Evolutionary conservation across 106 monocot species (phyloP).

Genomic region (Apostasia shenzhenica): DNA sequence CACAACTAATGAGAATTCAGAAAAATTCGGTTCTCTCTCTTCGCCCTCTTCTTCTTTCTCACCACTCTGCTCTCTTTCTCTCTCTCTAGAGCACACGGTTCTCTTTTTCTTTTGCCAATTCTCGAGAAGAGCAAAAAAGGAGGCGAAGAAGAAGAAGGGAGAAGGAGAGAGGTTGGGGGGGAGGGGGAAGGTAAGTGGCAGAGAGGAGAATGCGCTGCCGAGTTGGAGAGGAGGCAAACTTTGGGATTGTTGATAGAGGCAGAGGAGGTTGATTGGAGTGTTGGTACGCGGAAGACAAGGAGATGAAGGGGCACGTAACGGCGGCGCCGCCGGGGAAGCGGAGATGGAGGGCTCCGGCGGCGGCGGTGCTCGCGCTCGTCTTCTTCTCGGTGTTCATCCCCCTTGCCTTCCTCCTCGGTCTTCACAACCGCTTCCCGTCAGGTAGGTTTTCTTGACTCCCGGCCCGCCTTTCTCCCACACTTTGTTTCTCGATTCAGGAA

Average conservation of each 20-base stretch:
- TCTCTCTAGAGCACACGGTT: not conserved
- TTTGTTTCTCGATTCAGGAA: not conserved
- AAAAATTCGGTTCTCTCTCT: not conserved
- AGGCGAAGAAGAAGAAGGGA: not conserved
- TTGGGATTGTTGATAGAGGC: not conserved
- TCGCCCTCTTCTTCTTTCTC: not conserved
- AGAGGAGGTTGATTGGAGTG: not conserved
- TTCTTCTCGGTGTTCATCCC: constrained; percentile 46
- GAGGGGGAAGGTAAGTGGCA: not conserved
- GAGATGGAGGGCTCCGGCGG: constrained; percentile 34
- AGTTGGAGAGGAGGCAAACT: not conserved
- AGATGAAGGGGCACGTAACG: constrained; percentile 22
- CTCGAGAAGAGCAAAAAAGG: not conserved
- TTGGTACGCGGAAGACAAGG: not conserved
- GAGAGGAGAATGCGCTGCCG: not conserved
- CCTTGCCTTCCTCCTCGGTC: constrained; percentile 41
- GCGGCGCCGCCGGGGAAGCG: constrained; percentile 24
- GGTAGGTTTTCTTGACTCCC: not conserved
- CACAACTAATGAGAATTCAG: no score
- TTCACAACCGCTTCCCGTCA: constrained; percentile 23
- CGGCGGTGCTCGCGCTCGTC: constrained; percentile 35
- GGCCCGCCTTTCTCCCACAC: not conserved
- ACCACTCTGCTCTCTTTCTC: not conserved
- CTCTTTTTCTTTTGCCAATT: not conserved
- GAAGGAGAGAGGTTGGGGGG: not conserved